Base-by-base conservation (phyloP, 169 alveolate species). In the Eimeria maxima region DNA sequence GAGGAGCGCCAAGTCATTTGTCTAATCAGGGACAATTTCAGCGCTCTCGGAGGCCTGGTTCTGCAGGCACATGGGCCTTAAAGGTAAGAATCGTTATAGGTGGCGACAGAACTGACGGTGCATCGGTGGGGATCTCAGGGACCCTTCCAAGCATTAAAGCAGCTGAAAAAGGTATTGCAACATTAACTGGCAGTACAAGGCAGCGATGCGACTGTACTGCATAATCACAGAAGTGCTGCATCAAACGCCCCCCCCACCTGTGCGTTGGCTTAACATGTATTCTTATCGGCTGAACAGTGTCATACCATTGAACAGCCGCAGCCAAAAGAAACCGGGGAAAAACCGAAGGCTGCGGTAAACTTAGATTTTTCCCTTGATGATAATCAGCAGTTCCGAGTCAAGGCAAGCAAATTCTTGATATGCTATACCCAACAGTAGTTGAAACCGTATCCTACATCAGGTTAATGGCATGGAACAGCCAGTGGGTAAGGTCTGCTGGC, bases 11-110 rank as follows among this genome's bases (percentile, higher is more conserved):
- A 57, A 13, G 0, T 6, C 14, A 44, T 38, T n/a, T 44, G 24
- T 60, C 84, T 29, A 60, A 11, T 47, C 53, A n/a, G 27, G 0
- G 69, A 27, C 22, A 0, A 13, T 71, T 22, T 71, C 93, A 95
- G 97, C 97, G 45, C 89, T 96, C 55, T 96, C 97, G 6, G 98
- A 97, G 88, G 97, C 98, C 44, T 97, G 98, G 98, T 97, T 96
- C 81, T 97, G 98, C 94, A 86, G 97, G 94, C 96, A 96, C 55
- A 60, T 95, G 65, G 97, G 98, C 38, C 84, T 98, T 93, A 97
- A 96, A 93, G 97, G 98, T 96, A 89, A 57, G 83, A 60, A 11
- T 38, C 71, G 24, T 27, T 53, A 42, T 0, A 11, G 33, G 45
- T 3, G 33, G 27, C 74, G 44, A 33, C 27, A 29, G 4, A 20